Evolutionary conservation across 768 basidiomycete genomes (phyloP).

Genomic region (Suillus variegatus): DNA sequence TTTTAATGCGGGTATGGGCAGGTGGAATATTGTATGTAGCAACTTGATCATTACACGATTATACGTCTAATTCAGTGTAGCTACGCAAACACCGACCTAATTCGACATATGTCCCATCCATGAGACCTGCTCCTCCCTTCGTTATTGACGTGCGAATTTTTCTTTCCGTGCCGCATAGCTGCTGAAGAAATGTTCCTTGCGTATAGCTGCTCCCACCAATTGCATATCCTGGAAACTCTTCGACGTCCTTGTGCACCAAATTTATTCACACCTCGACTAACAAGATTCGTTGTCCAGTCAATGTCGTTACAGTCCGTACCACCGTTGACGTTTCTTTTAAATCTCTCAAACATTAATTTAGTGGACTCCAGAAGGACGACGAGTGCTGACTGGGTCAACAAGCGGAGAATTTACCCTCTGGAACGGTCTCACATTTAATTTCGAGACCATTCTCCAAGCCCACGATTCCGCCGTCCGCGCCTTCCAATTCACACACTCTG

Average conservation of each 20-base stretch:
- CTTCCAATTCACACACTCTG: conserved; percentile 88
- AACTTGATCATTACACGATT: neutral
- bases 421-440: conserved; percentile 99
- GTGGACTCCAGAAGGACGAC: conserved; percentile 98
- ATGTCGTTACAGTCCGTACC: conserved; percentile 83
- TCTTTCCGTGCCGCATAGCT: conserved; percentile 17
- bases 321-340: conserved; percentile 1
- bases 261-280: conserved; percentile 99
- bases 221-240: conserved; percentile 88
- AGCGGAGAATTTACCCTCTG: conserved; percentile 98
- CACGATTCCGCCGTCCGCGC: conserved; percentile 95
- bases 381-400: conserved; percentile 92
- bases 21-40: conserved; percentile 77
- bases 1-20: conserved; percentile 85
- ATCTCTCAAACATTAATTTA: conserved; percentile 32
- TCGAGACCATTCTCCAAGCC: conserved; percentile 98
- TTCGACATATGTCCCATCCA: conserved; percentile 68
- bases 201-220: conserved; percentile 87
- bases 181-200: conserved; percentile 28
- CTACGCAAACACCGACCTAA: conserved; percentile 78
- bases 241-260: conserved; percentile 94
- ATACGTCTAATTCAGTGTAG: conserved; percentile 37
- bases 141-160: conserved; percentile 76
- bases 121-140: conserved; percentile 86
- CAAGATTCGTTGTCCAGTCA: conserved; percentile 96